Base-by-base conservation (phyloP, 2,329 filamentous ascomycete genomes). In the Aureobasidium mangrovei region DNA sequence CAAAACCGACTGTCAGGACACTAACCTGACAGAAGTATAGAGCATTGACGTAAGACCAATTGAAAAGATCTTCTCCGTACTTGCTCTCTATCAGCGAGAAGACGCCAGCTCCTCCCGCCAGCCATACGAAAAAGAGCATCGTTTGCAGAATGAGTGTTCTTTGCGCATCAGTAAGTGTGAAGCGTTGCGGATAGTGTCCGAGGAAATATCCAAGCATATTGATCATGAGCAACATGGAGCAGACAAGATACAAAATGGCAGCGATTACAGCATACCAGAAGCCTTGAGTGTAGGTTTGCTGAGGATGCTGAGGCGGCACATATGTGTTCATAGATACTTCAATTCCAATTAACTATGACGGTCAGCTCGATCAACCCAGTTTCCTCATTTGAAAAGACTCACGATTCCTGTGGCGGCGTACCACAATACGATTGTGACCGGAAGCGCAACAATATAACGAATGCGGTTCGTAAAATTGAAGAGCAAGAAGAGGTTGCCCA, bases 81-180 rank as follows among this genome's bases (percentile, higher is more conserved):
- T 64, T 57, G 3, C 56, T 62, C 56, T 95, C 85, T 3, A 93
- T 77, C 1, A 73, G 74, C 4, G 82, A 81, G 64, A 93, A 95
- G 0, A 95, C 72, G 0, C 84, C 79, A 0, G 85, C 88, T 0
- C 91, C 91, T 2, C 89, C 70, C 0, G 87, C 82, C 0, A 96
- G 73, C 74, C 93, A 95, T 45, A 88, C 71, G 49, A 95, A 83
- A 64, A 94, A 88, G 54, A 86, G 74, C 69, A 94, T 94, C 1
- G 89, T 95, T 69, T 96, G 91, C 29, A 95, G 71, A 75, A 96
- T 95, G 26, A 96, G 73, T 0, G 88, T 95, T 7, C 91, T 80
- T 68, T 96, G 91, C 57, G 85, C 85, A 52, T 84, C 80, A 0
- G 86, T 91, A 27, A 95, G 75, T 3, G 78, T 74, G 61, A 95